phyloP scores from a whole-genome alignment of 352 stramenopile species.

The Pythium myriotylum region DNA sequence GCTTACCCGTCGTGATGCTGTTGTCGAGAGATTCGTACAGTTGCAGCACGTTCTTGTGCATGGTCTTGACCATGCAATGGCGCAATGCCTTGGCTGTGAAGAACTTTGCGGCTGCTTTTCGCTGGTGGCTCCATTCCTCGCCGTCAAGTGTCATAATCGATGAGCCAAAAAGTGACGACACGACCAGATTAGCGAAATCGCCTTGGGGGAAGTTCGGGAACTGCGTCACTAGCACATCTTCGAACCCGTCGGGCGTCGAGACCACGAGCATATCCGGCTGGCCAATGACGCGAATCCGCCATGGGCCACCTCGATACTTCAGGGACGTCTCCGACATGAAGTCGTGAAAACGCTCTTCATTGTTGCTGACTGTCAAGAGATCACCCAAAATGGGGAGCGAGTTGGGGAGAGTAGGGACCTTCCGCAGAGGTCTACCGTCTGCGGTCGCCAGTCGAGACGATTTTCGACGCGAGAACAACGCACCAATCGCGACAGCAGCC shows the following conservation, averaged over 20 bases:
- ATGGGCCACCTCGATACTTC: slow-evolving; percentile 16
- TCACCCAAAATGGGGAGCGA: slow-evolving; percentile 2
- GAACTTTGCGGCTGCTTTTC: slow-evolving; percentile 31
- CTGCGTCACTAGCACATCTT: slow-evolving; percentile 36
- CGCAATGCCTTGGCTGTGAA: slow-evolving; percentile 37
- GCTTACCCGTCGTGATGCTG: neutral
- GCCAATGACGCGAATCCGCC: slow-evolving; percentile 24
- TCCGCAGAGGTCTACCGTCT: neutral
- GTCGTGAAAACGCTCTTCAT: slow-evolving; percentile 16
- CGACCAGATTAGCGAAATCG: slow-evolving; percentile 14
- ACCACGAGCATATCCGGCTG: slow-evolving; percentile 24
- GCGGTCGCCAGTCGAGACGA: too few relatives aligned
- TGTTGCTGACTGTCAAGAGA: neutral
- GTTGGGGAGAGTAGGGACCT: slow-evolving; percentile 4
- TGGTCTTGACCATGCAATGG: slow-evolving; percentile 20
- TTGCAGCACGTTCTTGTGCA: slow-evolving; percentile 20
- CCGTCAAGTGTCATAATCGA: slow-evolving; percentile 32
- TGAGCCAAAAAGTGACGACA: slow-evolving; percentile 25
- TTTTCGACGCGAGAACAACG: neutral
- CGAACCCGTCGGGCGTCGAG: slow-evolving; percentile 27
- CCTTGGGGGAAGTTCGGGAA: slow-evolving; percentile 32
- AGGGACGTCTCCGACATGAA: slow-evolving; percentile 13
- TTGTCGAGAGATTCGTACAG: slow-evolving; percentile 16
- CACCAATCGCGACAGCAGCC: neutral
- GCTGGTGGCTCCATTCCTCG: slow-evolving; percentile 34